Percentiles rank a stretch among this genome's conserved stretches.
These are phyloP conservation scores for Cenchrus purpureus DNA, from an alignment of 176 grass and related monocot genomes.

Conservation along the genomic window DNA sequence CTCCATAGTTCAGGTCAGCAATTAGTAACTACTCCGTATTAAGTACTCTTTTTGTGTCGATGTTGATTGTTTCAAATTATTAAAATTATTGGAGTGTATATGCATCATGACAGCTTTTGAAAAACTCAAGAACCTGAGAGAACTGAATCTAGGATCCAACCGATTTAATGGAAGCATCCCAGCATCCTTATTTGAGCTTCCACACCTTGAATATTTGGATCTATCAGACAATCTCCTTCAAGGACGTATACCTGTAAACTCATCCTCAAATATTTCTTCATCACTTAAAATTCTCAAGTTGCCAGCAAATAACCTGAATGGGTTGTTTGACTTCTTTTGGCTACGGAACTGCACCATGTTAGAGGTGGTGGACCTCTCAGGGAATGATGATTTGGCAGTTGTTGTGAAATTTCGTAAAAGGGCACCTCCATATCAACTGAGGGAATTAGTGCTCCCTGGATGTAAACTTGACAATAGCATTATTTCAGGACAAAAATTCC, in stretches of 20 bases:
- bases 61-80: too few species aligned
- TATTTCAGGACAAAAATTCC: neutral
- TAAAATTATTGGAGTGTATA: too few species aligned
- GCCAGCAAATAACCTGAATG: neutral
- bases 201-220: neutral
- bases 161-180: neutral
- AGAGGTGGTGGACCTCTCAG: neutral
- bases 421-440: neutral
- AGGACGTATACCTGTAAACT: neutral
- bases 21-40: too few species aligned
- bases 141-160: neutral
- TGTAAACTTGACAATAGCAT: constrained; percentile 11
- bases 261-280: neutral
- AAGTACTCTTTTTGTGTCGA: too few species aligned
- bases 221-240: neutral
- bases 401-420: neutral
- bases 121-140: neutral
- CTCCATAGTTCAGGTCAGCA: neutral
- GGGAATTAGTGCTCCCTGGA: neutral
- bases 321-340: constrained; percentile 5
- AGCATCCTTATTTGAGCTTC: neutral
- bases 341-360: neutral
- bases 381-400: neutral
- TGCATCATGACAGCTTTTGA: neutral
- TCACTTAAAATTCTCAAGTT: neutral